Conservation (phyloP, 495 filamentous ascomycete species). For the Trichoderma orchidacearum region DNA sequence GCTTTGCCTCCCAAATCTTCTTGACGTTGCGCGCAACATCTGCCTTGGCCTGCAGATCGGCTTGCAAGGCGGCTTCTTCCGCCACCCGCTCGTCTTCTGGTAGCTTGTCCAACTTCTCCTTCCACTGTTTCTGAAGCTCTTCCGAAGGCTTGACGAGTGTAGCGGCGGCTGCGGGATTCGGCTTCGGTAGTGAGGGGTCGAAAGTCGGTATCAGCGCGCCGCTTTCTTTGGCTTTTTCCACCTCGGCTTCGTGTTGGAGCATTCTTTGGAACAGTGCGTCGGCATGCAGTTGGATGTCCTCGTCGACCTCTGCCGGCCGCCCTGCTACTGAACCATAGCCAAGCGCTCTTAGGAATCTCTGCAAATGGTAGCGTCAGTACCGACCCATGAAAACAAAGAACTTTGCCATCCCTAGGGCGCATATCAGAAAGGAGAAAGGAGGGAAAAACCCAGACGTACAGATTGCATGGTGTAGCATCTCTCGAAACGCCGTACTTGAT, state of each 20-base stretch:
- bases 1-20: slow-evolving; percentile 41
- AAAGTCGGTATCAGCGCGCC: slow-evolving; percentile 38
- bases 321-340: slow-evolving; percentile 66
- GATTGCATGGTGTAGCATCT: slow-evolving; percentile 73
- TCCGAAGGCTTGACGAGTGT: slow-evolving; percentile 14
- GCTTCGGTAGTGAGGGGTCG: slow-evolving; percentile 24
- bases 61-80: slow-evolving; percentile 49
- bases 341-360: slow-evolving; percentile 79
- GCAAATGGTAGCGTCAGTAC: neutral
- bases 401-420: neutral
- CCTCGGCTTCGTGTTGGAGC: slow-evolving; percentile 58
- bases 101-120: slow-evolving; percentile 42
- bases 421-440: neutral
- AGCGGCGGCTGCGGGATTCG: neutral
- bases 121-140: slow-evolving; percentile 27
- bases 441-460: slow-evolving; percentile 31
- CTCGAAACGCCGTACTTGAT: slow-evolving; percentile 55
- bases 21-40: slow-evolving; percentile 38
- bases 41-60: slow-evolving; percentile 43
- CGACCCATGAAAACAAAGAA: neutral
- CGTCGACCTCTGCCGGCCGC: slow-evolving; percentile 55
- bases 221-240: slow-evolving; percentile 51
- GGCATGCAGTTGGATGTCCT: slow-evolving; percentile 90
- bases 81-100: slow-evolving; percentile 48
- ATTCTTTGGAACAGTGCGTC: slow-evolving; percentile 79